Evolutionary conservation across 805 yeast species (phyloP), one percentile per base, ranked within the genome.

Genomic region (Myxozyma geophila): DNA sequence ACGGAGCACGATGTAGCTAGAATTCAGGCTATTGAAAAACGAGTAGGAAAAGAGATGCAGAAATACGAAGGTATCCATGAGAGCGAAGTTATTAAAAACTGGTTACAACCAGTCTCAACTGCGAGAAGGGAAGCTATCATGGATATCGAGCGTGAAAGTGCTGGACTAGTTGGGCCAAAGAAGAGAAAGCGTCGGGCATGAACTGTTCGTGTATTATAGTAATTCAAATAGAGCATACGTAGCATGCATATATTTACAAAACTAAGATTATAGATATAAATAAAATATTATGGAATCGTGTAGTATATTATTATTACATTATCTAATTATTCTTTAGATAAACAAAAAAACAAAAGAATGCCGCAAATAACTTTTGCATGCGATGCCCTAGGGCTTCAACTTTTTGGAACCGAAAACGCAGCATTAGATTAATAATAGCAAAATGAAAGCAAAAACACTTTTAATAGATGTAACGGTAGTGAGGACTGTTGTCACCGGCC

Each of bases 101-200:
- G 92, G 1, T 79, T 95, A 67, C 86, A 83, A 59, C 80, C 82
- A 52, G 87, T 89, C 1, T 86, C 92, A 40, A 84, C 82, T 41
- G 98, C 98, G 19, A 91, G 90, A 77, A 83, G 97, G 70, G 97
- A 92, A 74, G 89, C 97, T 2, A 74, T 88, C 59, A 85, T 93
- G 89, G 97, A 90, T 44, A 92, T 95, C 97, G 98, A 93, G 67
- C 85, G 84, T 66, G 97, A 90, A 66, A 83, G 39, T 1, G 33
- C 53, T 13, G 59, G 50, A 13, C n/a, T 56, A n/a, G 54, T 57
- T 7, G 60, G 60, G 6, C 54, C 54, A 7, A 40, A 39, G 43
- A 49, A 49, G 41, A 23, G 54, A 47, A 56, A 56, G 35, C 50
- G 54, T n/a, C 46, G 46, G 36, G 5, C 28, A 5, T 28, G 28